These are phyloP conservation scores for Chalciporus pseudorubinellus DNA, from an alignment of 768 basidiomycete genomes.

Conservation along the genomic window DNA sequence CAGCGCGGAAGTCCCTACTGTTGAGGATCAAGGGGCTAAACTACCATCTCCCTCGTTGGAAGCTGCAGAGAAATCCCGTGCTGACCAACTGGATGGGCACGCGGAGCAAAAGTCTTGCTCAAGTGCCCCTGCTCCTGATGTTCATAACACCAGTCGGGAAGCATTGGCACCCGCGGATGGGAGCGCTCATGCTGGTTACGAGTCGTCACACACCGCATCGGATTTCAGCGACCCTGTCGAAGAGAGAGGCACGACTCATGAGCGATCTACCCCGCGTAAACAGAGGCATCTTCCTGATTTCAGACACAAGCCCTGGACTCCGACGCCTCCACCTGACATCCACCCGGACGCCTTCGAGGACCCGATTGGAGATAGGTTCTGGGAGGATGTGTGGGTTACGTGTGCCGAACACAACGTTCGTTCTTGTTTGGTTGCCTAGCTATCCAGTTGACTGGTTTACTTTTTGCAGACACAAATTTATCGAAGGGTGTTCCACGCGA, in stretches of 20 bases:
- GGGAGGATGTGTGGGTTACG: slow-evolving; percentile 87
- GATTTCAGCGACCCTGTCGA: slow-evolving; percentile 44
- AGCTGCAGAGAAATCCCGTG: slow-evolving; percentile 23
- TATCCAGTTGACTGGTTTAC: not conserved
- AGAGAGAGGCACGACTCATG: slow-evolving; percentile 48
- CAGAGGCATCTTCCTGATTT: slow-evolving; percentile 58
- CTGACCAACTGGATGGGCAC: slow-evolving; percentile 26
- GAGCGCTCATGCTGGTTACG: slow-evolving; percentile 41
- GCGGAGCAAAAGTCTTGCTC: slow-evolving; percentile 10
- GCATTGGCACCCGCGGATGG: slow-evolving; percentile 50
- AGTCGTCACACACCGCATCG: slow-evolving; percentile 46
- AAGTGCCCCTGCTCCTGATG: slow-evolving; percentile 21
- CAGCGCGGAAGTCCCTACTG: slow-evolving; percentile 59
- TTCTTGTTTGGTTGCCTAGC: slow-evolving; percentile 7
- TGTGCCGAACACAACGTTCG: slow-evolving; percentile 86
- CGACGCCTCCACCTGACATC: slow-evolving; percentile 68
- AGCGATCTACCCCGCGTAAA: slow-evolving; percentile 52
- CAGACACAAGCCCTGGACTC: slow-evolving; percentile 54
- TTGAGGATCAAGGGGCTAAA: slow-evolving; percentile 67
- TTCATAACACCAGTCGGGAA: slow-evolving; percentile 41
- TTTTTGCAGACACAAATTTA: slow-evolving; percentile 82
- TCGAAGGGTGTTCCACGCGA: slow-evolving; percentile 89
- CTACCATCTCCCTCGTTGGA: slow-evolving; percentile 38
- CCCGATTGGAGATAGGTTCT: slow-evolving; percentile 83
- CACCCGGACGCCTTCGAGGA: slow-evolving; percentile 83